Percentiles rank a stretch among this genome's conserved stretches.
These are phyloP conservation scores for Fraxinus quadrangulata DNA, from an alignment of 257 asterid genomes.

Conservation along the genomic window DNA sequence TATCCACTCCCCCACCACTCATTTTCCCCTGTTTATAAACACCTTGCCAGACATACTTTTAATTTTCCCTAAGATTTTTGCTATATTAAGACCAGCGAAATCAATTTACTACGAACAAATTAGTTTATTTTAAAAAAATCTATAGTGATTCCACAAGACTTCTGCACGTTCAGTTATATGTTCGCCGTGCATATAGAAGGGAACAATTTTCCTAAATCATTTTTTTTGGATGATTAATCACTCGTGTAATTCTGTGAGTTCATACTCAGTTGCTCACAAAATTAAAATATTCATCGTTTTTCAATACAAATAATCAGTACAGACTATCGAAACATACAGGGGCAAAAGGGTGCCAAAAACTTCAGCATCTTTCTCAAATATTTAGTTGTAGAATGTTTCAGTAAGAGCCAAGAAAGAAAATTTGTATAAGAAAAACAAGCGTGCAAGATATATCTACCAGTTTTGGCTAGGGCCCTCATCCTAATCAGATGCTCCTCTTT, in stretches of 20 bases:
- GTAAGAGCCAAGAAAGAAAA: conserved; percentile 18
- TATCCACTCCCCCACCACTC: too few relatives aligned
- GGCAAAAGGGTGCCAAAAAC: neutral
- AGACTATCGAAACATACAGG: neutral
- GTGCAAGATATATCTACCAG: conserved; percentile 48
- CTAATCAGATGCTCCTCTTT: conserved; percentile 85
- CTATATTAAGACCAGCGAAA: neutral
- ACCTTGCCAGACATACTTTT: too few relatives aligned
- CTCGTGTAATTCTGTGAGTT: neutral
- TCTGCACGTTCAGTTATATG: neutral
- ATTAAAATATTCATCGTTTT: neutral
- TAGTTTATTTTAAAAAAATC: neutral
- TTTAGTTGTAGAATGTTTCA: neutral
- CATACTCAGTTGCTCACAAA: neutral
- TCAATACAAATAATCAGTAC: neutral
- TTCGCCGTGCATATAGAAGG: conserved; percentile 1
- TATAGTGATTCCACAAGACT: neutral
- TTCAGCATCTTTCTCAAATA: neutral
- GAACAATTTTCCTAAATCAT: neutral
- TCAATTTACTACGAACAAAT: neutral
- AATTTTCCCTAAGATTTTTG: neutral
- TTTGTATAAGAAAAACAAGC: neutral
- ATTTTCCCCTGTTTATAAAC: too few relatives aligned
- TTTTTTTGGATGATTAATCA: neutral
- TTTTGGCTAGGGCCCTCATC: conserved; percentile 91